A percentile compares a stretch with the other conserved stretches of the same genome.
Evolutionary conservation across 257 asterid genomes (phyloP).

Genomic region (Verbascum thapsus): DNA sequence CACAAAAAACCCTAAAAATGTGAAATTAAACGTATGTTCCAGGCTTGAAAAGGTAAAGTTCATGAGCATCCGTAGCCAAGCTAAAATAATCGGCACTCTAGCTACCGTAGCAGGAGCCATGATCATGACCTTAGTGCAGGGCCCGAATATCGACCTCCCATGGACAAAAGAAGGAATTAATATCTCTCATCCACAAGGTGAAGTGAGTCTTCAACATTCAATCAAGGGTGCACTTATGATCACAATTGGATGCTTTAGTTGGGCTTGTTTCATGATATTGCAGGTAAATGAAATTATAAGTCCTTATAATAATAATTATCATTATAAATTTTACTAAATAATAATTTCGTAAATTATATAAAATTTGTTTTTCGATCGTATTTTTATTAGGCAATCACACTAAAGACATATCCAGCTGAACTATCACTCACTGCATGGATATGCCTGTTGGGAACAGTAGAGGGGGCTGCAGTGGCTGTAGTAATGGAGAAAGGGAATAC

Average conservation of each 20-base stretch:
- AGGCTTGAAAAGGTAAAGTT: slow-evolving; percentile 81
- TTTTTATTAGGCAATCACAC: slow-evolving; percentile 62
- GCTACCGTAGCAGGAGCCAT: slow-evolving; percentile 94
- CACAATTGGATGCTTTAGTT: slow-evolving; percentile 79
- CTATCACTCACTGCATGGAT: slow-evolving; percentile 93
- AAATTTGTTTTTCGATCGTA: not conserved
- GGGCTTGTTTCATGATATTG: slow-evolving; percentile 90
- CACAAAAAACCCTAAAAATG: too few relatives aligned
- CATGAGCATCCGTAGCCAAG: slow-evolving; percentile 86
- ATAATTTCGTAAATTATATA: too few relatives aligned
- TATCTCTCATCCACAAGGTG: slow-evolving; percentile 37
- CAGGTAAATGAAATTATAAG: too few relatives aligned
- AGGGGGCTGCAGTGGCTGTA: slow-evolving; percentile 63
- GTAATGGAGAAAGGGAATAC: slow-evolving; percentile 75
- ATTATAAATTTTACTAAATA: not conserved
- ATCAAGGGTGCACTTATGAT: slow-evolving; percentile 85
- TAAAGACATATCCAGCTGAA: slow-evolving; percentile 70
- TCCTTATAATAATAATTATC: too few relatives aligned
- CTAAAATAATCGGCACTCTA: slow-evolving; percentile 78
- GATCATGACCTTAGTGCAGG: slow-evolving; percentile 86
- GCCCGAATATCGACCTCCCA: slow-evolving; percentile 64
- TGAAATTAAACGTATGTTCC: not conserved
- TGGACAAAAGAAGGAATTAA: slow-evolving; percentile 53
- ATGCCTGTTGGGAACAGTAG: too few relatives aligned
- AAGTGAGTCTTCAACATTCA: slow-evolving; percentile 52